A percentile compares a stretch with the other conserved stretches of the same genome.
These are phyloP conservation scores for Juncus inflexus DNA, from an alignment of 176 grass and related monocot genomes.

Conservation along the genomic window DNA sequence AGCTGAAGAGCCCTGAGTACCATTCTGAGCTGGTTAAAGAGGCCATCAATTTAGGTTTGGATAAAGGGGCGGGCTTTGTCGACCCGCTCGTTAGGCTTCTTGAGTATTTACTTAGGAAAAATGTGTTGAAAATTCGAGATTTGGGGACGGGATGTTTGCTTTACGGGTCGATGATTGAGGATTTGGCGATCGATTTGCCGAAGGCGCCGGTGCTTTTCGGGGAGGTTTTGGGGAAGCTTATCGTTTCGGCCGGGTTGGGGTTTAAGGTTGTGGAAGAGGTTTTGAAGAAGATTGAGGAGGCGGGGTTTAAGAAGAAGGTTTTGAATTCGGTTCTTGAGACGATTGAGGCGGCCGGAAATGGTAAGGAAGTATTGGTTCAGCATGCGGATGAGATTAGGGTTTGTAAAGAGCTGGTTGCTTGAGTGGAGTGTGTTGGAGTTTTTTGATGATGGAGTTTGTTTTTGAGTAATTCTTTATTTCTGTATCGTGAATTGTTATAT, in stretches of 20 bases:
- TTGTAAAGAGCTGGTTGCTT: slow-evolving; percentile 51
- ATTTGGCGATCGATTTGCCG: slow-evolving; percentile 89
- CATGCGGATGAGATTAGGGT: slow-evolving; percentile 33
- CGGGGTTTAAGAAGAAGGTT: slow-evolving; percentile 37
- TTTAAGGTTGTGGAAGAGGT: slow-evolving; percentile 63
- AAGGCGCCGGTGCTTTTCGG: slow-evolving; percentile 81
- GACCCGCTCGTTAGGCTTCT: slow-evolving; percentile 62
- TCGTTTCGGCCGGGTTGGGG: slow-evolving; percentile 42
- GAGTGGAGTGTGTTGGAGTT: neutral
- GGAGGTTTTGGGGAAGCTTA: slow-evolving; percentile 56
- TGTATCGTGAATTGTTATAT: slow-evolving; percentile 6
- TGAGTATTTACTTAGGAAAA: slow-evolving; percentile 64
- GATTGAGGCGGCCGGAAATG: slow-evolving; percentile 44
- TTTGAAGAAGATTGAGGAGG: slow-evolving; percentile 72
- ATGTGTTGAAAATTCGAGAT: slow-evolving; percentile 50
- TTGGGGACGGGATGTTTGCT: slow-evolving; percentile 66
- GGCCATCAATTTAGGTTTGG: slow-evolving; percentile 75
- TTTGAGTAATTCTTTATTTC: slow-evolving; percentile 27
- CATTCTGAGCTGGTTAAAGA: slow-evolving; percentile 89
- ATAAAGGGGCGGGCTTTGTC: slow-evolving; percentile 60
- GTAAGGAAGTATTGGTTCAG: slow-evolving; percentile 59
- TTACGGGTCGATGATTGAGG: slow-evolving; percentile 67
- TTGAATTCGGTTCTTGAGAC: slow-evolving; percentile 40
- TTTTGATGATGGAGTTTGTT: slow-evolving; percentile 14
- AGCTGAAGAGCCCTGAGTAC: slow-evolving; percentile 60